Conservation (phyloP, 805 yeast species). For the Kluyveromyces starmeri region DNA sequence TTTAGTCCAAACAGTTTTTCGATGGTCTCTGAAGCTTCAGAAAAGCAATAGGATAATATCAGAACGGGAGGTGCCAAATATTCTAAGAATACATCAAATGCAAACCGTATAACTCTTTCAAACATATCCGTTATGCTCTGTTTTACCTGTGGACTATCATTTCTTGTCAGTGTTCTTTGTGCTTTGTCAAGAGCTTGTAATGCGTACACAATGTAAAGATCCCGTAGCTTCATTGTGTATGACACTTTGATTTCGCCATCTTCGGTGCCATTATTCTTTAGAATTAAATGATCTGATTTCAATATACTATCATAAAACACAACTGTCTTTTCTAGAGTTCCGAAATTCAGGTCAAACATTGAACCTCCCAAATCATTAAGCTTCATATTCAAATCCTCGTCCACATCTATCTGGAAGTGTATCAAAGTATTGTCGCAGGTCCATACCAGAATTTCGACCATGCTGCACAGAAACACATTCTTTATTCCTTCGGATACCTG, state of each 20-base stretch:
- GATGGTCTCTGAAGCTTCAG: slow-evolving; percentile 26
- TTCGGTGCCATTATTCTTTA: background rate
- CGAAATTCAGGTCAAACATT: slow-evolving; percentile 1
- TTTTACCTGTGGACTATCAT: background rate
- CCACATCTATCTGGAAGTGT: slow-evolving; percentile 18
- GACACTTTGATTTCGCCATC: slow-evolving; percentile 16
- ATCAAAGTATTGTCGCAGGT: slow-evolving; percentile 15
- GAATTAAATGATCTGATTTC: background rate
- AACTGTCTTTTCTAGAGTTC: slow-evolving; percentile 20
- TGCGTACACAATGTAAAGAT: slow-evolving; percentile 25
- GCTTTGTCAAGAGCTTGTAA: slow-evolving; percentile 18
- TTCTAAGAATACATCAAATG: slow-evolving; percentile 36
- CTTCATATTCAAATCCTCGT: slow-evolving; percentile 11
- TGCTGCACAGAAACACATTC: slow-evolving; percentile 10
- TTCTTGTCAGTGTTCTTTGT: slow-evolving; percentile 6
- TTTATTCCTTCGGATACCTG: slow-evolving; percentile 19
- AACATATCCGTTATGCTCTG: slow-evolving; percentile 10
- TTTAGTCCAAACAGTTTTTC: slow-evolving; percentile 11
- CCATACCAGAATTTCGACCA: slow-evolving; percentile 17
- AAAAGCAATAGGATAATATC: slow-evolving; percentile 38
- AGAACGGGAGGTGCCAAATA: slow-evolving; percentile 52
- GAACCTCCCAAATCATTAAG: background rate
- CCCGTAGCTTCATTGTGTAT: slow-evolving; percentile 26
- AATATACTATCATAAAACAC: slow-evolving; percentile 21
- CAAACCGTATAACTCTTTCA: slow-evolving; percentile 13